Base-by-base conservation (phyloP, 1,284 basidiomycete genomes). In the Leccinum angustisporum region DNA sequence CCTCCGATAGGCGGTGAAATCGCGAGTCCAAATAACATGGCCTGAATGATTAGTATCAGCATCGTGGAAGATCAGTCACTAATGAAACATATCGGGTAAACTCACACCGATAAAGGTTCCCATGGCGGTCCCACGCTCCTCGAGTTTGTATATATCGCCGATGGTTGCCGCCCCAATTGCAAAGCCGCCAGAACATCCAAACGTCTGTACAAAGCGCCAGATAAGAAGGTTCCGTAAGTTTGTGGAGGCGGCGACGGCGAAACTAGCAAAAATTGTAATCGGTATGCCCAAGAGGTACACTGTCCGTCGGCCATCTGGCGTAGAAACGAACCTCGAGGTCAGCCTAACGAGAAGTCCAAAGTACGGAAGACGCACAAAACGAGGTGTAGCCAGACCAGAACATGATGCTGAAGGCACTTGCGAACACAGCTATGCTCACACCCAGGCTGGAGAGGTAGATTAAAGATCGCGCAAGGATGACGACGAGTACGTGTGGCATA, bases 101-200 rank as follows among this genome's bases (percentile, higher is more conserved):
- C 79, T 66, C 52, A 81, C 79, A 9, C 78, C 78, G 53, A 73
- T 74, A 67, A 79, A 82, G 43, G 74, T 73, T 0, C 81, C 80
- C 79, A 84, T 83, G 0, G 80, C 82, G 9, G 74, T 75, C 0
- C 81, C 82, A 43, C 83, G 70, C 63, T 82, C 78, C 16, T 80
- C 78, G 1, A 81, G 72, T 30, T 56, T 69, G 63, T 77, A 84
- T 14, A 85, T 76, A 67, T 85, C 83, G 0, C 80, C 81, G 7
- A 85, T 79, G 1, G 76, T 76, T 1, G 82, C 83, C 0, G 78
- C 78, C 0, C 83, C 83, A 5, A 86, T 74, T 3, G 76, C 68
- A 16, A 80, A 66, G 4, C 80, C 75, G 1, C 73, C 73, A 48
- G 70, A 68, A 60, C 72, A 69, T 55, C 82, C 82, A 38, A 81